Conservation (phyloP, 352 stramenopile genomes). For the Phytophthora brassicae region DNA sequence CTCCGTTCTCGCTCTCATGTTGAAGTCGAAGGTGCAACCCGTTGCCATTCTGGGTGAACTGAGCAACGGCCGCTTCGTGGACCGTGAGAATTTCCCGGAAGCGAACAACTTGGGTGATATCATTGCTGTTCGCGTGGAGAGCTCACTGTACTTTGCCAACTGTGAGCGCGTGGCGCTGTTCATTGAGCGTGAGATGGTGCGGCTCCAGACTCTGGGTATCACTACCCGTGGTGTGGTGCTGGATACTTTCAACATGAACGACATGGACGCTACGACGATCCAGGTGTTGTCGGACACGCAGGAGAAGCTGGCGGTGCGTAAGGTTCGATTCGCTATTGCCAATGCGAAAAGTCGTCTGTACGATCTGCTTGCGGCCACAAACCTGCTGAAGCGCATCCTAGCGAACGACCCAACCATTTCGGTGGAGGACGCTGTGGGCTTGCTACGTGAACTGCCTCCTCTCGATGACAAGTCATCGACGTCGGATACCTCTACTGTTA, state of each 20-base stretch:
- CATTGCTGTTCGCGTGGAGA: conserved; percentile 8
- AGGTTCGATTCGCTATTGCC: conserved; percentile 8
- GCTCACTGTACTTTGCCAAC: conserved; percentile 11
- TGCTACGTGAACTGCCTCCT: conserved; percentile 6
- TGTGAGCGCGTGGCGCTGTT: conserved; percentile 9
- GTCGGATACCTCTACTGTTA: conserved; percentile 7
- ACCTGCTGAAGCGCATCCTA: conserved; percentile 6
- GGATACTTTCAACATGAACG: conserved; percentile 15
- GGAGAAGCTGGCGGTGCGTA: conserved; percentile 11
- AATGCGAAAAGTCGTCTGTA: conserved; percentile 12
- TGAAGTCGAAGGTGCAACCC: conserved; percentile 12
- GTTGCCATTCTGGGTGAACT: conserved; percentile 9
- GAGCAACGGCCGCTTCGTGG: conserved; percentile 8
- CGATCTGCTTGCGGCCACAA: conserved; percentile 6
- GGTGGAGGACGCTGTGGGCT: conserved; percentile 1
- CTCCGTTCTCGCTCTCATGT: conserved; percentile 11
- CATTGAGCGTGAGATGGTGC: conserved; percentile 11
- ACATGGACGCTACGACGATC: conserved; percentile 13
- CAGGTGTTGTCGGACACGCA: conserved; percentile 14
- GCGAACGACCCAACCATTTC: conserved; percentile 13
- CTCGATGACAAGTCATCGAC: conserved; percentile 1
- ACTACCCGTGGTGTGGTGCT: conserved; percentile 8
- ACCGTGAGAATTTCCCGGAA: conserved; percentile 12
- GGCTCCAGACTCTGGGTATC: conserved; percentile 8
- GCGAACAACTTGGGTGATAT: conserved; percentile 6